Conservation (phyloP, 768 basidiomycete genomes). For the Mycena sanguinolenta region DNA sequence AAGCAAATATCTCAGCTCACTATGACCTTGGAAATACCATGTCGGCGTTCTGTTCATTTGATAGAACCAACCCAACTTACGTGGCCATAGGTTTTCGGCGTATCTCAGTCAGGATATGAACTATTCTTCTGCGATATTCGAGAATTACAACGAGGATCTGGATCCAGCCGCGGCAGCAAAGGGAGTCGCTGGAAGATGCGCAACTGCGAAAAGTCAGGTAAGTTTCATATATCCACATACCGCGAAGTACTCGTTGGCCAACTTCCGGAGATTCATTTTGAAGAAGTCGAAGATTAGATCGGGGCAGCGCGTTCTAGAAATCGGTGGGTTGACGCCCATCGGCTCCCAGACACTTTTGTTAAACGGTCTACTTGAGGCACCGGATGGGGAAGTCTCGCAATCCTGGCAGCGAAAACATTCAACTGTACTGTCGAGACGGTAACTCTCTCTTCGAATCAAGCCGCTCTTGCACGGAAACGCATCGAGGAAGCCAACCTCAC, state of each 20-base stretch:
- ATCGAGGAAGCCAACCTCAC: constrained; percentile 54
- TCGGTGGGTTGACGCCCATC: constrained; percentile 42
- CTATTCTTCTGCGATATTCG: constrained; percentile 67
- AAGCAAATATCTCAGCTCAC: constrained; percentile 66
- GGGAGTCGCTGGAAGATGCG: constrained; percentile 40
- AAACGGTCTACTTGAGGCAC: no score
- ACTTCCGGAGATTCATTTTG: constrained; percentile 51
- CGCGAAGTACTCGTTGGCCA: background rate
- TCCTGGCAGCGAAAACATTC: constrained; percentile 57
- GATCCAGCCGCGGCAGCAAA: constrained; percentile 53
- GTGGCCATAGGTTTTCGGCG: constrained; percentile 41
- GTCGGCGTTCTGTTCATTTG: no score
- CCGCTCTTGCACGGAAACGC: constrained; percentile 57
- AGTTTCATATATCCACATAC: constrained; percentile 21
- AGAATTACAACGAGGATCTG: constrained; percentile 48
- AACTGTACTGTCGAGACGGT: constrained; percentile 66
- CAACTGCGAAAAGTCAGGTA: constrained; percentile 35
- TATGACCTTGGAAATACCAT: constrained; percentile 64
- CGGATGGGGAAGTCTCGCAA: constrained; percentile 68
- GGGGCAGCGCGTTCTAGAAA: constrained; percentile 66
- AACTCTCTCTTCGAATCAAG: constrained; percentile 66
- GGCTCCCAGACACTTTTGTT: background rate
- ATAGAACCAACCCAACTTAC: no score
- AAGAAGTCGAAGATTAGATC: constrained; percentile 61
- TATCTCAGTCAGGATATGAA: constrained; percentile 67